phyloP scores from a whole-genome alignment of 139 green algal species.

The Tetratostichococcus sp. region DNA sequence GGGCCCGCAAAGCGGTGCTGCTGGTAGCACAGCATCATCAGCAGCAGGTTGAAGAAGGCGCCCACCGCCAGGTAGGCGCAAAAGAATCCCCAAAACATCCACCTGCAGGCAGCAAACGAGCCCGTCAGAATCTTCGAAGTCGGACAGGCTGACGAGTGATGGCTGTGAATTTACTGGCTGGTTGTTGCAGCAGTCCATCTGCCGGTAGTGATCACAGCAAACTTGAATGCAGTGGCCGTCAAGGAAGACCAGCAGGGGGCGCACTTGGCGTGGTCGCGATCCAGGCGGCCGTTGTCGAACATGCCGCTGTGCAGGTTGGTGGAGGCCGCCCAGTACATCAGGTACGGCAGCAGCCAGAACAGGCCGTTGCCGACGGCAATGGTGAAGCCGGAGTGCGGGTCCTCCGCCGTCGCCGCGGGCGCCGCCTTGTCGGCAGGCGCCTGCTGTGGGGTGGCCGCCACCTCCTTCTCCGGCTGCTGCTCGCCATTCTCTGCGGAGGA shows the following conservation, averaged over 20 bases:
- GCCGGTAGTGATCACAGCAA: no score
- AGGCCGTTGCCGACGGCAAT: constrained; percentile 10
- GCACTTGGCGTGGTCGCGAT: not conserved
- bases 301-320: not conserved
- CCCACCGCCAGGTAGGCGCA: constrained; percentile 9
- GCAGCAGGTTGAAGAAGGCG: constrained; percentile 12
- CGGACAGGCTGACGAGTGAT: no score
- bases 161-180: no score
- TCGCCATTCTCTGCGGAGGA: not conserved
- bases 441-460: no score
- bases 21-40: constrained; percentile 10
- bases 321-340: constrained; percentile 11
- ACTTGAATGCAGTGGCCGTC: no score
- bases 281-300: constrained; percentile 10
- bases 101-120: constrained; percentile 4
- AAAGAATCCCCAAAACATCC: constrained; percentile 18
- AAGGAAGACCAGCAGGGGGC: no score
- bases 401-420: no score
- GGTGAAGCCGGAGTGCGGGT: constrained; percentile 1
- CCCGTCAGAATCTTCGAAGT: no score
- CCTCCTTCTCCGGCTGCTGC: not conserved
- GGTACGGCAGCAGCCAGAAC: constrained; percentile 11
- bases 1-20: constrained; percentile 5
- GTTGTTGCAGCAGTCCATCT: no score
- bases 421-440: no score